A percentile compares a stretch with the other conserved stretches of the same genome.
Evolutionary conservation across 1,139 yeast genomes (phyloP).

Genomic region (Nakaseomyces kungkrabaensis): DNA sequence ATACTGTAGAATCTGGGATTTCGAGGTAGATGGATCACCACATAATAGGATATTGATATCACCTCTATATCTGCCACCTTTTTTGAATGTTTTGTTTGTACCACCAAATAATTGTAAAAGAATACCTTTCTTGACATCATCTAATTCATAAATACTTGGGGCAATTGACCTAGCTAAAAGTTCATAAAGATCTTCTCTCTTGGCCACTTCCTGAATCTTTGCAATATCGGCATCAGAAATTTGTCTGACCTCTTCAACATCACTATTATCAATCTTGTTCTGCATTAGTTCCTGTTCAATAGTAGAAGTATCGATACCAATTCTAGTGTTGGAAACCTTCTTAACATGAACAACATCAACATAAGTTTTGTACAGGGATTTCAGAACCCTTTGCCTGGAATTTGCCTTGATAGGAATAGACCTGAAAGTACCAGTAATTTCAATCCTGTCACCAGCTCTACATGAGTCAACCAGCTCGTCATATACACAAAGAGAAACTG

Average conservation of each 20-base stretch:
- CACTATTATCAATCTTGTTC: slow-evolving; percentile 33
- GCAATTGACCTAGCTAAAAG: slow-evolving; percentile 87
- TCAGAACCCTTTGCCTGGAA: slow-evolving; percentile 74
- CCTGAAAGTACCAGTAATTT: slow-evolving; percentile 90
- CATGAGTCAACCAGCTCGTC: slow-evolving; percentile 93
- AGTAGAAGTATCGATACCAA: slow-evolving; percentile 75
- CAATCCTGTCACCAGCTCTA: slow-evolving; percentile 94
- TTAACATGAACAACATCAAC: slow-evolving; percentile 89
- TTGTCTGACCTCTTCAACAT: slow-evolving; percentile 62
- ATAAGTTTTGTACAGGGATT: slow-evolving; percentile 81
- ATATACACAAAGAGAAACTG: slow-evolving; percentile 86
- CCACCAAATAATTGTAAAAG: slow-evolving; percentile 92
- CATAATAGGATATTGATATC: slow-evolving; percentile 83
- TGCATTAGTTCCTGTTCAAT: slow-evolving; percentile 44
- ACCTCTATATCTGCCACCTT: slow-evolving; percentile 94
- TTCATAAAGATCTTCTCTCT: slow-evolving; percentile 74
- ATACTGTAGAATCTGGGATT: slow-evolving; percentile 85
- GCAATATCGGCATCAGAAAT: slow-evolving; percentile 60
- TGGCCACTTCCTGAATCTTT: slow-evolving; percentile 50
- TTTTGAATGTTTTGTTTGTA: slow-evolving; percentile 74
- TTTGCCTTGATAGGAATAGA: slow-evolving; percentile 87
- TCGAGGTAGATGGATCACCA: slow-evolving; percentile 98
- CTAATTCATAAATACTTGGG: slow-evolving; percentile 91
- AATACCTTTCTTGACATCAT: slow-evolving; percentile 93
- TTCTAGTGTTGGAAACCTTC: slow-evolving; percentile 70